These are phyloP conservation scores for Tetradesmus obliquus DNA, from an alignment of 139 green algal species.

Conservation along the genomic window DNA sequence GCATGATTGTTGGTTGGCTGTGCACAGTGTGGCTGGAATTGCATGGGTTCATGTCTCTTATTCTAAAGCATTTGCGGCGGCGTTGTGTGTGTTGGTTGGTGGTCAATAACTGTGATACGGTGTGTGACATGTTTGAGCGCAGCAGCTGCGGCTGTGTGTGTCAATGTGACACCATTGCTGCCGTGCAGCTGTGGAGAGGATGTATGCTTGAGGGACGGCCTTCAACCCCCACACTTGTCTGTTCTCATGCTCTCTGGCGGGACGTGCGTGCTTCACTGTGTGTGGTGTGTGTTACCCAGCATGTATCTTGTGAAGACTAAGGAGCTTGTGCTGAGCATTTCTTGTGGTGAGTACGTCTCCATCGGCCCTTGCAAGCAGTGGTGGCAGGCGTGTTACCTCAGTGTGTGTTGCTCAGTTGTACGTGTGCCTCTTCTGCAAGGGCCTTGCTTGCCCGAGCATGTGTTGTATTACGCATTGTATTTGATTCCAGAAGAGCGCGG, in stretches of 20 bases:
- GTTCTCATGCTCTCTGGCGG: not conserved
- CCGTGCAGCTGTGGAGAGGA: not conserved
- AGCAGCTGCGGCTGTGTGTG: not conserved
- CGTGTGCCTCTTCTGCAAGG: not conserved
- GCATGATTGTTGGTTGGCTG: not conserved
- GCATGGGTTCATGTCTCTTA: not conserved
- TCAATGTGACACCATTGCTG: not conserved
- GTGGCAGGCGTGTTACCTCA: not conserved
- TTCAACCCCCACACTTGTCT: not conserved
- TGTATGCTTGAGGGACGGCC: not conserved
- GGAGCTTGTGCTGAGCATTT: not conserved
- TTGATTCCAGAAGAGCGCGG: not conserved
- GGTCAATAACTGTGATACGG: not conserved
- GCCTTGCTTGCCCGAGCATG: not conserved
- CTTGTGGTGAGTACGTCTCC: not conserved
- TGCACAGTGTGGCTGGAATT: not conserved
- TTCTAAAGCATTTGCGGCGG: not conserved
- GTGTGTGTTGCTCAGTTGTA: not conserved
- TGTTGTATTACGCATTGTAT: not conserved
- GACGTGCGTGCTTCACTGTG: not conserved
- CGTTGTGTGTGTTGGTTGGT: not conserved
- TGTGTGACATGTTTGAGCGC: not conserved
- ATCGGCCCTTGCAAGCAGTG: not conserved
- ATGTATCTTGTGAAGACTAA: not conserved
- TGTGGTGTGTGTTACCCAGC: not conserved